Evolutionary conservation across 2,329 filamentous ascomycete genomes (phyloP).

Genomic region (Curvularia verruculosa): DNA sequence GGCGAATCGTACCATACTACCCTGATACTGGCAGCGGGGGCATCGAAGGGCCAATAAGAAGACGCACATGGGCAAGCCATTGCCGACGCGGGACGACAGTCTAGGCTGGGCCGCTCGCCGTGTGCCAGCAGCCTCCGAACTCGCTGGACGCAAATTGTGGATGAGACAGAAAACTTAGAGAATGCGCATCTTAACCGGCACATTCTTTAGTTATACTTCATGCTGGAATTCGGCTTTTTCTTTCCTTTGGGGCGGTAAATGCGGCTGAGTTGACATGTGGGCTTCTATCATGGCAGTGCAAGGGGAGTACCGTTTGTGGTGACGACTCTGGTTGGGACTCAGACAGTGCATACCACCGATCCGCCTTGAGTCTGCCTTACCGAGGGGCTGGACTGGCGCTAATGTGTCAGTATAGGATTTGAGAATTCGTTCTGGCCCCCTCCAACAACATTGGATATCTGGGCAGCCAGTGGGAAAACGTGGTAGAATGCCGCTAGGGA

Average conservation of each 20-base stretch:
- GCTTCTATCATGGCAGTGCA: too few relatives aligned
- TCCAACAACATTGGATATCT: background rate
- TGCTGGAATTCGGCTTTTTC: background rate
- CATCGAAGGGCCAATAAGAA: background rate
- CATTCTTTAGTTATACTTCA: background rate
- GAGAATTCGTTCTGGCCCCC: too few relatives aligned
- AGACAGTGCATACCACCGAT: background rate
- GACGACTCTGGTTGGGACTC: too few relatives aligned
- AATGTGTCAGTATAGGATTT: background rate
- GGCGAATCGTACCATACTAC: background rate
- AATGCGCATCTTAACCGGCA: background rate
- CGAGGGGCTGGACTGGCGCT: background rate
- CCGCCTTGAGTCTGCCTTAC: constrained; percentile 6
- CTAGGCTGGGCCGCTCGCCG: background rate
- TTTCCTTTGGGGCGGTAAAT: too few relatives aligned
- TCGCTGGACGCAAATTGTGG: background rate
- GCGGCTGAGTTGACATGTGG: too few relatives aligned
- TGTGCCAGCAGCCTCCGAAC: background rate
- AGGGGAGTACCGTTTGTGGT: too few relatives aligned
- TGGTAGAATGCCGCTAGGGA: background rate
- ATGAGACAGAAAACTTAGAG: background rate
- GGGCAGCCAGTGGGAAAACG: background rate
- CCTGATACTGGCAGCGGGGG: background rate
- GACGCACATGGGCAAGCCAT: constrained; percentile 1
- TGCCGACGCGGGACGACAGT: background rate